Base-by-base conservation (phyloP, 108 stramenopile genomes). In the Nitzschia palea region DNA sequence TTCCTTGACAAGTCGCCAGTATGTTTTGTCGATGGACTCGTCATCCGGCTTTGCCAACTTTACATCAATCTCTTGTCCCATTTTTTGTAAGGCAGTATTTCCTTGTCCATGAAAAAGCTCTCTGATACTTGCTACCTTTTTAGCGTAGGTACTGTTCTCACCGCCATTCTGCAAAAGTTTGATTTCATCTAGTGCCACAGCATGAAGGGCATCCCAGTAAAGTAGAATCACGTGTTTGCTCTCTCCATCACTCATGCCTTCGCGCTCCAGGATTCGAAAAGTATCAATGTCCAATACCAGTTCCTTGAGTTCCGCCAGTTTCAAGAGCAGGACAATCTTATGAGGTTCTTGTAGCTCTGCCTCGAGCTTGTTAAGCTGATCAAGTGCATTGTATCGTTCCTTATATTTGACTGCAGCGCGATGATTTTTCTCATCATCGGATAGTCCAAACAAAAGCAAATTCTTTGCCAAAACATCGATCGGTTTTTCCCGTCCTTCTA, bases 391-490 rank as follows among this genome's bases (percentile, higher is more conserved):
- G 74, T 94, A 92, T 44, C 82, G 82, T 69, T 95, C 94, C 52
- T 87, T 79, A 67, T 95, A 95, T 64, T 95, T 95, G 36, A 95
- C 89, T 20, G 75, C 71, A 1, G 87, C 88, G 22, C 83, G 62
- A 70, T 86, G 79, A 48, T 86, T 76, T 56, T 80, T 79, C 27
- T 92, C 86, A 48, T 85, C 88, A 26, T 86, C 85, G 22, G 79
- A 65, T 45, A 86, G 56, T 8, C 94, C 98, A 81, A 98, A 95
- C 44, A 99, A 60, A 5, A 99, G 81, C 40, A 97, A 56, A 76
- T 99, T 99, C 84, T 97, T 97, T 12, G 97, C 97, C 26, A 98
- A 63, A 5, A 95, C 79, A 79, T 99, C 99, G 59, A 98, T 86
- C 0, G 98, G 97, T 57, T 88, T 85, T 52, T 95, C 95, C 40